Percentiles rank a stretch among this genome's conserved stretches.
These are phyloP conservation scores for Rhodotorula sp. DNA, from an alignment of 1,284 basidiomycete species.

Conservation along the genomic window DNA sequence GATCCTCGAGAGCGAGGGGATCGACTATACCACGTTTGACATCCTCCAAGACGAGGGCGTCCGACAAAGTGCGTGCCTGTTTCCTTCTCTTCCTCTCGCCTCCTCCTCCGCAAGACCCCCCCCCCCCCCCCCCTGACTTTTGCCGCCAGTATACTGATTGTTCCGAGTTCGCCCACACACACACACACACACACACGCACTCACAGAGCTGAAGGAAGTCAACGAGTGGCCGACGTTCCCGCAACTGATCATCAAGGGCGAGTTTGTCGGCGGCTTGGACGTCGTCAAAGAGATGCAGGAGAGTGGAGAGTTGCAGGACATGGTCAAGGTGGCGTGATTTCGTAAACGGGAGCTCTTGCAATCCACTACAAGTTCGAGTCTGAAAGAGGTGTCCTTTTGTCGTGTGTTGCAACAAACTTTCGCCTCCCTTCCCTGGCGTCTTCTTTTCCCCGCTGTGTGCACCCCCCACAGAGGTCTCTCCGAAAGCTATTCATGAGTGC, in stretches of 20 bases:
- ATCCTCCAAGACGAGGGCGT: constrained; percentile 70
- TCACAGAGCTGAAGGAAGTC: constrained; percentile 58
- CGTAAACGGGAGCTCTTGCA: no score
- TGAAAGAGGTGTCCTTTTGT: no score
- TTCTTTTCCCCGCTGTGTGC: no score
- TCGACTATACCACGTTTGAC: constrained; percentile 70
- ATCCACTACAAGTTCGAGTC: no score
- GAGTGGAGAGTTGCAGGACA: constrained; percentile 64
- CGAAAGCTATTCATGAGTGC: no score
- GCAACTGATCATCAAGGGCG: constrained; percentile 64
- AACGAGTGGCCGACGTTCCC: constrained; percentile 69
- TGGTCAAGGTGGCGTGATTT: constrained; percentile 50
- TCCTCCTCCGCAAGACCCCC: neutral
- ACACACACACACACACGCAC: neutral
- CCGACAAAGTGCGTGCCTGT: constrained; percentile 57
- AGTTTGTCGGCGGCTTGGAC: constrained; percentile 66
- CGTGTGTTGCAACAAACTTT: no score
- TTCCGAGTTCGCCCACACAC: no score
- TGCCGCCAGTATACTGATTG: no score
- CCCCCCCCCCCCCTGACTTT: neutral
- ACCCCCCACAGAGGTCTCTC: no score
- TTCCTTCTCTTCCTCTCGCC: neutral
- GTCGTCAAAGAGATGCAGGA: constrained; percentile 52
- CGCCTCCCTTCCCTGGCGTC: no score
- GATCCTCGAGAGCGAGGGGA: constrained; percentile 60